Conservation (phyloP, 2,329 filamentous ascomycete genomes). For the Tolypocladium guangdongense region DNA sequence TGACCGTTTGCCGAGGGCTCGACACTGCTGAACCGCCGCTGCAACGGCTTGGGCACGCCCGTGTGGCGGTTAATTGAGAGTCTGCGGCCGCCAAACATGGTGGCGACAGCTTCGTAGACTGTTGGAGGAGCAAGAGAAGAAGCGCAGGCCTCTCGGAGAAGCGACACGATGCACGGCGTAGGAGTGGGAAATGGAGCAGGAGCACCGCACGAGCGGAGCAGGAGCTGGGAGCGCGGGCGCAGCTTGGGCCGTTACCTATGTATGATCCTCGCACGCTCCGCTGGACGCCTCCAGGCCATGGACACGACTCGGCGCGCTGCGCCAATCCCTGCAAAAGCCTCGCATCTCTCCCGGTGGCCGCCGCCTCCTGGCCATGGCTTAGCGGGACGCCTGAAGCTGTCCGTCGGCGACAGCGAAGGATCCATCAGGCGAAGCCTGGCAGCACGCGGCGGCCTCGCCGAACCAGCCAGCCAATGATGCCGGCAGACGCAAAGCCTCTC, state of each 20-base stretch:
- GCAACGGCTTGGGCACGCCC: slow-evolving; percentile 42
- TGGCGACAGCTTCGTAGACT: slow-evolving; percentile 6
- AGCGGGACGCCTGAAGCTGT: not conserved
- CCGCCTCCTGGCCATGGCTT: not conserved
- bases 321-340: not conserved
- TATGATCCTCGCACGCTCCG: not conserved
- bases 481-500: not conserved
- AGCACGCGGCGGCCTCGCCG: not conserved
- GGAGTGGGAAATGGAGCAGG: not conserved
- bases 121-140: not conserved
- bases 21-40: slow-evolving; percentile 46
- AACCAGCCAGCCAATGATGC: not conserved
- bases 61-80: slow-evolving; percentile 59
- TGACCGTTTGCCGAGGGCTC: slow-evolving; percentile 47
- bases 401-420: not conserved
- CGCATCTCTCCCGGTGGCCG: not conserved
- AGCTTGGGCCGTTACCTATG: not conserved
- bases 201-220: no score
- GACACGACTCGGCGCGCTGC: not conserved
- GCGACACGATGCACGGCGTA: not conserved
- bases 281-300: not conserved
- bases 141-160: not conserved
- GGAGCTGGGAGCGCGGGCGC: not conserved
- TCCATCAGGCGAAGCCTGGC: not conserved
- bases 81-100: slow-evolving; percentile 46